Evolutionary conservation across 768 basidiomycete genomes (phyloP).

Genomic region (Lactifluus echinatus): DNA sequence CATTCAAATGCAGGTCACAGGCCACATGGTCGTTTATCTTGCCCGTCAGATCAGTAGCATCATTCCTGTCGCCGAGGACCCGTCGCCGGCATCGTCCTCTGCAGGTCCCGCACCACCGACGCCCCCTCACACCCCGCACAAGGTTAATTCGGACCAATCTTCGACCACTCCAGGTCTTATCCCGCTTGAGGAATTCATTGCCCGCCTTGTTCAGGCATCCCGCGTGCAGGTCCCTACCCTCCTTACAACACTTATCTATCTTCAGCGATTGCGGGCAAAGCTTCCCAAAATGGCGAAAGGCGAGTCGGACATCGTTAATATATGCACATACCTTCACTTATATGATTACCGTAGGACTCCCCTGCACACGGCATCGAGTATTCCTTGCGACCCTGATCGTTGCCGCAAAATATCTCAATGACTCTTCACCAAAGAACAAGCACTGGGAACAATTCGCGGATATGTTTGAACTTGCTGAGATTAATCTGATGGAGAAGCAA

Average conservation of each 20-base stretch:
- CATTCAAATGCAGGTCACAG: slow-evolving; percentile 65
- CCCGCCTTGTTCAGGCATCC: slow-evolving; percentile 65
- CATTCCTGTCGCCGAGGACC: slow-evolving; percentile 58
- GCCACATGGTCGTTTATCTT: slow-evolving; percentile 81
- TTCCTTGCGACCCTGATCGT: slow-evolving; percentile 95
- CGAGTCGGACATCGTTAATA: slow-evolving; percentile 30
- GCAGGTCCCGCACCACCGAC: slow-evolving; percentile 40
- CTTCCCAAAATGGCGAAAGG: slow-evolving; percentile 82
- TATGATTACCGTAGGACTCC: slow-evolving; percentile 42
- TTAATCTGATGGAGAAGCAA: slow-evolving; percentile 97
- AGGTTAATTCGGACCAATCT: slow-evolving; percentile 30
- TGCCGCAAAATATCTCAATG: slow-evolving; percentile 94
- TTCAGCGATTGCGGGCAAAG: slow-evolving; percentile 76
- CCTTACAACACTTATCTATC: slow-evolving; percentile 83
- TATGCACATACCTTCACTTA: not conserved
- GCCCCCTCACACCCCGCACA: slow-evolving; percentile 60
- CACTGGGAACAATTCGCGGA: slow-evolving; percentile 82
- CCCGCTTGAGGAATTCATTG: slow-evolving; percentile 77
- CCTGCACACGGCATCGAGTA: slow-evolving; percentile 90
- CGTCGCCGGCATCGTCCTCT: slow-evolving; percentile 23
- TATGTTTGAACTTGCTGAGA: slow-evolving; percentile 67
- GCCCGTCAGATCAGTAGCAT: slow-evolving; percentile 69
- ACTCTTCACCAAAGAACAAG: slow-evolving; percentile 90
- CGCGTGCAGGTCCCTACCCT: slow-evolving; percentile 90
- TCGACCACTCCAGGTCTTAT: slow-evolving; percentile 37